Conservation (phyloP, 2,329 filamentous ascomycete genomes). For the Delphinella strobiligena region DNA sequence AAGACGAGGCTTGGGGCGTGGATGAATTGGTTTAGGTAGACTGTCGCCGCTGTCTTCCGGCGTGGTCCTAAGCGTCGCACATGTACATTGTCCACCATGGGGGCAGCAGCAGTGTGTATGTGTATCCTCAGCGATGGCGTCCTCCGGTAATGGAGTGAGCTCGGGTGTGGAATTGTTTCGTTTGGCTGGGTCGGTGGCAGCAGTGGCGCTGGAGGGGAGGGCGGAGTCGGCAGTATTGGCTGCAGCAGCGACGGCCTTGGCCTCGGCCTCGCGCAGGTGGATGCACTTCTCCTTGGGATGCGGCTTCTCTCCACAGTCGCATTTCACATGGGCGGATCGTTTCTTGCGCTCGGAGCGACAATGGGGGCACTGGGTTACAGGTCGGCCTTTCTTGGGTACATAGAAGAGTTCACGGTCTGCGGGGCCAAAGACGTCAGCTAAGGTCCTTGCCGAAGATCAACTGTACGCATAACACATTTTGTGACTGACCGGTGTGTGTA, state of each 20-base stretch:
- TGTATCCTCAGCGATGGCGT: constrained; percentile 22
- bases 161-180: constrained; percentile 14
- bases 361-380: constrained; percentile 94
- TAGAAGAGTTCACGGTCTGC: constrained; percentile 82
- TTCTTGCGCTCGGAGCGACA: constrained; percentile 95
- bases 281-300: constrained; percentile 44
- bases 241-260: constrained; percentile 15
- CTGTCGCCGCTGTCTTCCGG: not conserved
- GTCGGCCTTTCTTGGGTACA: constrained; percentile 95
- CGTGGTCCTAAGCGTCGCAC: constrained; percentile 42
- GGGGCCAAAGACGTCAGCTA: constrained; percentile 12
- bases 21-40: not conserved
- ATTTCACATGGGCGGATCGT: constrained; percentile 86
- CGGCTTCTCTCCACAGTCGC: constrained; percentile 81
- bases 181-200: too few species aligned
- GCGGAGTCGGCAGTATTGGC: not conserved
- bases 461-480: not conserved
- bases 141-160: constrained; percentile 18
- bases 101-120: constrained; percentile 43
- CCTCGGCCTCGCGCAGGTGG: constrained; percentile 25
- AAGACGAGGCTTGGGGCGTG: constrained; percentile 38
- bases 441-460: not conserved
- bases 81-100: constrained; percentile 48
- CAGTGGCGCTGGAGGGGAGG: not conserved
- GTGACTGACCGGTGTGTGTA: constrained; percentile 74